Conservation (phyloP, 2,329 filamentous ascomycete species). For the Xylariaceae sp. region DNA sequence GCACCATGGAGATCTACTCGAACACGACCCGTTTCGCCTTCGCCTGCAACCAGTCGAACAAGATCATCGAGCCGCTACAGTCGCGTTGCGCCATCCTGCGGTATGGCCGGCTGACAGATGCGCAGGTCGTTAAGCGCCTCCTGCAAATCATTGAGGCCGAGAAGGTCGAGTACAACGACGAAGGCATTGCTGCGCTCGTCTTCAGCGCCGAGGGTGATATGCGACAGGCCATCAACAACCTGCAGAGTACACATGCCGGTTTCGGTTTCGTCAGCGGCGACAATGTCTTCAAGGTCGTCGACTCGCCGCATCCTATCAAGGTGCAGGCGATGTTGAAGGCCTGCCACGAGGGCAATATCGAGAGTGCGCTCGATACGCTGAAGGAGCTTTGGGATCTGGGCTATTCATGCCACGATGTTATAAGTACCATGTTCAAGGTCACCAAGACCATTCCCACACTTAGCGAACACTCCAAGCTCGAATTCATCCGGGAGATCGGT, state of each 20-base stretch:
- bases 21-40: constrained; percentile 96
- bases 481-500: constrained; percentile 97
- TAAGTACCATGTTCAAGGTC: constrained; percentile 98
- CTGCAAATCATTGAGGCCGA: constrained; percentile 92
- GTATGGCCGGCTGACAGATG: constrained; percentile 87
- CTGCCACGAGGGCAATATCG: constrained; percentile 87
- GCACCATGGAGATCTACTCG: constrained; percentile 99
- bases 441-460: constrained; percentile 91
- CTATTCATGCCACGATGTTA: constrained; percentile 98
- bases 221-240: constrained; percentile 97
- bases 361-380: constrained; percentile 77
- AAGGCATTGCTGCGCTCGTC: constrained; percentile 90
- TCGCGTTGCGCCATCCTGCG: constrained; percentile 93
- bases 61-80: constrained; percentile 98
- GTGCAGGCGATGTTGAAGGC: constrained; percentile 98
- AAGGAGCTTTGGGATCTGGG: constrained; percentile 91
- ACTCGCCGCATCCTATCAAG: constrained; percentile 95
- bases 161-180: constrained; percentile 83
- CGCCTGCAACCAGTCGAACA: constrained; percentile 97
- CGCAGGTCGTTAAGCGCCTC: constrained; percentile 83
- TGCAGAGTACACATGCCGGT: constrained; percentile 87
- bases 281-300: constrained; percentile 96
- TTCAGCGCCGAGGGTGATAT: constrained; percentile 98
- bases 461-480: constrained; percentile 90
- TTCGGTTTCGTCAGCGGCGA: constrained; percentile 97